phyloP scores from a whole-genome alignment of 2,329 filamentous ascomycete species.

The Juglanconis sp. region DNA sequence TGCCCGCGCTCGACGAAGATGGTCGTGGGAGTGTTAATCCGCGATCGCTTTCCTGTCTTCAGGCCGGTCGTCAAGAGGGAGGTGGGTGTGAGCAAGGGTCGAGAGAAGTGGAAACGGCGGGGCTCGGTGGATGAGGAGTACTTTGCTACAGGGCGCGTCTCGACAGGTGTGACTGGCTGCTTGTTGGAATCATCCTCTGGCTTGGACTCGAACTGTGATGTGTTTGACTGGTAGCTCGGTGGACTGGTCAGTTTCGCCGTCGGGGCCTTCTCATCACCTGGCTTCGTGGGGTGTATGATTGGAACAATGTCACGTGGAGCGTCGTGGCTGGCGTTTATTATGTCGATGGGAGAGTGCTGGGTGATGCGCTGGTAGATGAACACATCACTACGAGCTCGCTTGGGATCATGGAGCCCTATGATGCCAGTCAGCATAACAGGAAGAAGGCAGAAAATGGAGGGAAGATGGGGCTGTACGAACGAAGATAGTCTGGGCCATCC shows the following conservation, averaged over 20 bases:
- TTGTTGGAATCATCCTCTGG: neutral
- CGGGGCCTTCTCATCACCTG: slow-evolving; percentile 32
- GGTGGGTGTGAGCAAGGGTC: slow-evolving; percentile 38
- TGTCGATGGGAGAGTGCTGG: slow-evolving; percentile 24
- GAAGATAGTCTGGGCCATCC: slow-evolving; percentile 51
- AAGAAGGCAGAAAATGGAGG: neutral
- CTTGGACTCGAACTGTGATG: neutral
- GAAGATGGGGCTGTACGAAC: slow-evolving; percentile 34
- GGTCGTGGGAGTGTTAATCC: slow-evolving; percentile 36
- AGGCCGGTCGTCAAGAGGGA: slow-evolving; percentile 27
- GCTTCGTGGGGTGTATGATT: slow-evolving; percentile 46
- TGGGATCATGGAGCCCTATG: slow-evolving; percentile 49
- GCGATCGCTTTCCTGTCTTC: slow-evolving; percentile 36
- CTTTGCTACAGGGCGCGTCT: slow-evolving; percentile 6
- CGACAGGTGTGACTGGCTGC: neutral
- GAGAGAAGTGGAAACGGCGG: slow-evolving; percentile 55
- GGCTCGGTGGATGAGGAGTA: slow-evolving; percentile 31
- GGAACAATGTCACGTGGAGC: slow-evolving; percentile 30
- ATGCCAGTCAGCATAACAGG: slow-evolving; percentile 4
- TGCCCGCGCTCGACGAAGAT: slow-evolving; percentile 55
- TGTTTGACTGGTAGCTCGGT: neutral
- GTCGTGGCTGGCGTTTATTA: slow-evolving; percentile 27
- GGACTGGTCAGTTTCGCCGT: slow-evolving; percentile 21
- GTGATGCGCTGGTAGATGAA: slow-evolving; percentile 57
- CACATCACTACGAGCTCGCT: slow-evolving; percentile 49